Evolutionary conservation across 306 rosid genomes (phyloP), one percentile per base, ranked within the genome.

Genomic region (Arachis hypogaea): DNA sequence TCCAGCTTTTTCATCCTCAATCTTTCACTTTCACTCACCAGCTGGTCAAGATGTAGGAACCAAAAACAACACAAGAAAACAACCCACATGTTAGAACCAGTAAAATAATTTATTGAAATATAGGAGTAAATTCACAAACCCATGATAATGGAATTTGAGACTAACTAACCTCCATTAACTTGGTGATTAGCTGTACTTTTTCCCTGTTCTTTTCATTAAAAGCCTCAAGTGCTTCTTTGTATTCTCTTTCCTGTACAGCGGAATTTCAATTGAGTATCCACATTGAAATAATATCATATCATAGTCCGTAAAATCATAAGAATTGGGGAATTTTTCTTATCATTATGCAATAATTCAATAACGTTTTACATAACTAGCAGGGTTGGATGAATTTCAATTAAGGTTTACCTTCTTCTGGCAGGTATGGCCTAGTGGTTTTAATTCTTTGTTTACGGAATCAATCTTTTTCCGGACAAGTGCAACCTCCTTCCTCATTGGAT

Each of bases 401-500:
- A 76, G 66, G 9, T 18, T 81, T 49, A 94, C 99, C 99, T 92
- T 94, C 90, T 94, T 94, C 88, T 94, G 99, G 88, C 99, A 94
- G 67, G 89, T 67, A 42, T 88, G 93, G 40, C 99, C 99, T 18
- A 91, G 88, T 28, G 98, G 99, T 85, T 92, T 94, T 80, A 94
- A 87, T 82, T 94, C 99, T 84, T 92, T 94, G 97, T 94, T 94
- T 11, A 92, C 82, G 10, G 90, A 40, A 81, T 94, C 99, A 33
- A 94, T 92, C 84, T 4, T 94, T 85, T 94, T 94, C 9, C 99
- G 82, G 63, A 94, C 96, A 50, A 77, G 6, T 2, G 91, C 77
- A 76, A 94, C 98, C 36, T 94, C 98, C 86, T 94, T 94, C 89
- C 98, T 91, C 98, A 89, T 91, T 60, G 98, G 98, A 89, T 94